Percentiles rank a stretch among this genome's conserved stretches.
Evolutionary conservation across 257 asterid species (phyloP).

Genomic region (Ballota nigra): DNA sequence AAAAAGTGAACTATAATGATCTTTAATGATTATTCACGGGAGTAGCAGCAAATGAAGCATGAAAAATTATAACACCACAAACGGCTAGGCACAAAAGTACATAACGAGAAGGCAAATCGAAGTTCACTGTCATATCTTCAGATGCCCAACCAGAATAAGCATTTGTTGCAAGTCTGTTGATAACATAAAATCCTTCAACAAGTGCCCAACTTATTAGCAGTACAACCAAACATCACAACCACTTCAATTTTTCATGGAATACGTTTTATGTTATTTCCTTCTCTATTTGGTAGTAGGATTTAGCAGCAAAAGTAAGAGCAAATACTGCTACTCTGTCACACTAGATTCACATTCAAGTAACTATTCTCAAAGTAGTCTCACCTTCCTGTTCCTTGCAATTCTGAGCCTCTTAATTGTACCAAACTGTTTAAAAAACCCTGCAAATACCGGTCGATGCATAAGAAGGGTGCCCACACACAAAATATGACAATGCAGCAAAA

Average conservation of each 20-base stretch:
- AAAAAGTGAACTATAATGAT: too few species aligned
- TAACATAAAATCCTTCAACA: background rate
- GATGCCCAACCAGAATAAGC: background rate
- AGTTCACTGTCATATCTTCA: background rate
- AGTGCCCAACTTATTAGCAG: background rate
- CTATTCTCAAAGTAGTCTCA: constrained; percentile 2
- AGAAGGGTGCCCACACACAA: background rate
- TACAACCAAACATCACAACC: background rate
- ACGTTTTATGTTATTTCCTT: background rate
- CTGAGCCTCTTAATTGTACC: constrained; percentile 82
- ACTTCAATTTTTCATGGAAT: background rate
- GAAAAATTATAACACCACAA: too few species aligned
- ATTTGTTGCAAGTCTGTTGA: background rate
- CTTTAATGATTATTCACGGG: background rate
- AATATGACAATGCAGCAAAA: background rate
- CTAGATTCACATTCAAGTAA: background rate
- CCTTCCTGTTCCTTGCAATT: constrained; percentile 91
- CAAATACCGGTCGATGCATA: constrained; percentile 12
- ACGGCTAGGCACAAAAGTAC: background rate
- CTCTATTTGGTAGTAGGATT: background rate
- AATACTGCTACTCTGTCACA: background rate
- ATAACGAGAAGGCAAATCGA: background rate
- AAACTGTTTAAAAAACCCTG: constrained; percentile 93
- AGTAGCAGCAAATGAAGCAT: background rate
- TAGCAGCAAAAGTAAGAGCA: background rate